Percentiles rank a stretch among this genome's conserved stretches.
Evolutionary conservation across 2,329 filamentous ascomycete species (phyloP).

Genomic region (Dactylonectria macrodidyma): DNA sequence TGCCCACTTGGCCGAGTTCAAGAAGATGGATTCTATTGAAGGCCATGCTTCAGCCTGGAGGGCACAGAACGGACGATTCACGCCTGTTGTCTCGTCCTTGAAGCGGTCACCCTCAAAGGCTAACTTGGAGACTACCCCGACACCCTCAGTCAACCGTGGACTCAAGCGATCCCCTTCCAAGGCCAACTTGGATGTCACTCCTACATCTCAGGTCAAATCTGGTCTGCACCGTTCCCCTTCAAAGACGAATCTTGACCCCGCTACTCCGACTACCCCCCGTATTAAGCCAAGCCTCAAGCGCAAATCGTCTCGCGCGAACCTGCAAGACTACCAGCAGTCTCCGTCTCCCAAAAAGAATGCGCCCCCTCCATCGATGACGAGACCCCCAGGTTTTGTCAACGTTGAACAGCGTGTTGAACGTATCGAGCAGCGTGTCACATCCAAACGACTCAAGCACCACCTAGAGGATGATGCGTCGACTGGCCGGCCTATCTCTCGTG

Average conservation of each 20-base stretch:
- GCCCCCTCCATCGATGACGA: slow-evolving; percentile 34
- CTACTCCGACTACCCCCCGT: slow-evolving; percentile 63
- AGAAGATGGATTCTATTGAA: slow-evolving; percentile 97
- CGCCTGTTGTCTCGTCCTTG: slow-evolving; percentile 60
- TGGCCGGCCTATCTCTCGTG: slow-evolving; percentile 71
- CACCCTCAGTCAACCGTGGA: slow-evolving; percentile 52
- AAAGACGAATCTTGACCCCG: slow-evolving; percentile 64
- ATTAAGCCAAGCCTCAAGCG: slow-evolving; percentile 53
- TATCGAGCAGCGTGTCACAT: slow-evolving; percentile 53
- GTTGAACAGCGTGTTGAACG: slow-evolving; percentile 34
- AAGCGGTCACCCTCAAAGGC: slow-evolving; percentile 67
- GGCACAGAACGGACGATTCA: slow-evolving; percentile 66
- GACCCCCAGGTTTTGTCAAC: slow-evolving; percentile 40
- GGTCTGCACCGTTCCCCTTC: slow-evolving; percentile 51
- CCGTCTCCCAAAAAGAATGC: slow-evolving; percentile 48
- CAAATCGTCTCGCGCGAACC: slow-evolving; percentile 45
- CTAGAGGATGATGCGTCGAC: slow-evolving; percentile 79
- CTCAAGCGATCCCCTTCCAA: slow-evolving; percentile 51
- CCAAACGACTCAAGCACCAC: slow-evolving; percentile 81
- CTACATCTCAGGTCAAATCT: slow-evolving; percentile 53
- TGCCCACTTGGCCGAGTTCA: slow-evolving; percentile 89
- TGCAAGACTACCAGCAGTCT: slow-evolving; percentile 49
- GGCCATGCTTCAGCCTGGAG: slow-evolving; percentile 87
- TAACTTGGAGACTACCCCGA: slow-evolving; percentile 67
- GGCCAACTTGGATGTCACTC: slow-evolving; percentile 66